These are phyloP conservation scores for Nicotiana tabacum DNA, from an alignment of 257 asterid genomes.

Conservation along the genomic window DNA sequence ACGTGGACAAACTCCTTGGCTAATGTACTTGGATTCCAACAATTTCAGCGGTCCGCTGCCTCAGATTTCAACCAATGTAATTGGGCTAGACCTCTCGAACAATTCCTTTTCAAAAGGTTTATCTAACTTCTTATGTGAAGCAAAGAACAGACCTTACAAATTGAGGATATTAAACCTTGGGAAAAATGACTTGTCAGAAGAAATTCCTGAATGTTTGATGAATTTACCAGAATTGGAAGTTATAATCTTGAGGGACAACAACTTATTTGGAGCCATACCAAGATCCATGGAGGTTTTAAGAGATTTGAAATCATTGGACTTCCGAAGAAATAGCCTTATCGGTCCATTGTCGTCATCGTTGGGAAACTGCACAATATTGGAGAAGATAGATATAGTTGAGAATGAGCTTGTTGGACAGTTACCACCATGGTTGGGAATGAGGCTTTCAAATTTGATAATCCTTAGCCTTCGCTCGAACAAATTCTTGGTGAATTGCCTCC, in stretches of 20 bases:
- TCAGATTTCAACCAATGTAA: background rate
- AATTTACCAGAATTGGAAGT: too few species aligned
- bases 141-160: background rate
- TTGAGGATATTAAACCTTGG: slow-evolving; percentile 7
- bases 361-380: background rate
- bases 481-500: too few species aligned
- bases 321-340: too few species aligned
- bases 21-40: too few species aligned
- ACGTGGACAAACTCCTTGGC: too few species aligned
- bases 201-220: too few species aligned
- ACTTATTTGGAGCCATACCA: too few species aligned
- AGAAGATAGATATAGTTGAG: slow-evolving; percentile 8
- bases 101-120: slow-evolving; percentile 19
- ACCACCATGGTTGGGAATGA: slow-evolving; percentile 20
- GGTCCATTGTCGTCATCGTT: background rate
- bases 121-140: slow-evolving; percentile 15
- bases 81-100: background rate
- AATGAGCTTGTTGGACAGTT: slow-evolving; percentile 21
- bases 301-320: too few species aligned
- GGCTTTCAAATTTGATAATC: too few species aligned
- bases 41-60: slow-evolving; percentile 4
- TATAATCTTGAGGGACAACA: too few species aligned
- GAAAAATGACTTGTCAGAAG: slow-evolving; percentile 7
- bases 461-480: too few species aligned
- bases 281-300: too few species aligned